Conservation (phyloP, 1,284 basidiomycete species). For the Irpex lacteus region DNA sequence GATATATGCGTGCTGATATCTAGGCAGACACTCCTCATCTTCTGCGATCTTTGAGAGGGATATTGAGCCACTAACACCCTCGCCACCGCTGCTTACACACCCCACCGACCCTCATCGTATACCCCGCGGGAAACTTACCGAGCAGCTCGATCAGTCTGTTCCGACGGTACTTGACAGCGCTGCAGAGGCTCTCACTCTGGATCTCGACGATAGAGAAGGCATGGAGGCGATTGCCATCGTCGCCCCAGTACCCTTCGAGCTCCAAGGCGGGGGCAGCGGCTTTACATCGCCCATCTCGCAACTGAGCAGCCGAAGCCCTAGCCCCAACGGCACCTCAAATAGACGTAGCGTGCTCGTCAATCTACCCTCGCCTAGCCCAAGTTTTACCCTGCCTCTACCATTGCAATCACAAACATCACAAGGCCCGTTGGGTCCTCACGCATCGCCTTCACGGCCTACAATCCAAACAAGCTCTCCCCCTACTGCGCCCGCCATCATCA, state of each 20-base stretch:
- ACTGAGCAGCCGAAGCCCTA: conserved; percentile 60
- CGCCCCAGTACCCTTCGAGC: conserved; percentile 43
- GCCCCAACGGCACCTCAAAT: conserved; percentile 36
- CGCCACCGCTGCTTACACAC: conserved; percentile 40
- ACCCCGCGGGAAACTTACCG: conserved; percentile 65
- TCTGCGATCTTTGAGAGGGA: conserved; percentile 83
- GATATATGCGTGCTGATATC: conserved; percentile 8
- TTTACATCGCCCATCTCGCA: conserved; percentile 65
- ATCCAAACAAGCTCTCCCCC: conserved; percentile 18
- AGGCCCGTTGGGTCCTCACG: conserved; percentile 10
- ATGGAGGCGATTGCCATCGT: conserved; percentile 57
- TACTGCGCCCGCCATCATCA: conserved; percentile 31
- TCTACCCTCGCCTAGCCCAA: conserved; percentile 30
- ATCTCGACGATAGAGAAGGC: conserved; percentile 34
- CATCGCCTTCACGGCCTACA: conserved; percentile 23
- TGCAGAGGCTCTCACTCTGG: conserved; percentile 58
- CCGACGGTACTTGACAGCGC: conserved; percentile 76
- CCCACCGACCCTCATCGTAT: conserved; percentile 64
- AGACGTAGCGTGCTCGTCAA: conserved; percentile 27
- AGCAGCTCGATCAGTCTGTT: conserved; percentile 68
- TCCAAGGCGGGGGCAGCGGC: conserved; percentile 41
- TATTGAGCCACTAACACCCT: conserved; percentile 65
- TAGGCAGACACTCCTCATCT: conserved; percentile 64
- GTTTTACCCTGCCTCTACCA: conserved; percentile 23
- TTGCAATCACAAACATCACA: conserved; percentile 3